These are phyloP conservation scores for Coemansia sp. DNA, from an alignment of 192 early-diverging fungal species.

Conservation along the genomic window DNA sequence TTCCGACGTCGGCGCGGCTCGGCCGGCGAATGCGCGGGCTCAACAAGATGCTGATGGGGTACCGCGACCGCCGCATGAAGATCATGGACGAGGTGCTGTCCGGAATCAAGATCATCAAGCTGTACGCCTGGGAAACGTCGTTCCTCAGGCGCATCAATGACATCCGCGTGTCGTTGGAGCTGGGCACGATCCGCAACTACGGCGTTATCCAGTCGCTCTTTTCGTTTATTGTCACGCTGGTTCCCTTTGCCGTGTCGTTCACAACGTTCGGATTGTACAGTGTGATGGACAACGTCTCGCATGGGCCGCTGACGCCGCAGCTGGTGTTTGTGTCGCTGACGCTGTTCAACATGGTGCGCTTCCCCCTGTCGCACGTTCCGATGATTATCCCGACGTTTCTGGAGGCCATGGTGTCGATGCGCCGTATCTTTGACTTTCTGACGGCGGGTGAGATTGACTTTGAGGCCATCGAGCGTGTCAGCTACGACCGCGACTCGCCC, in stretches of 20 bases:
- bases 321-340: slow-evolving; percentile 54
- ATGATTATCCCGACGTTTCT: slow-evolving; percentile 37
- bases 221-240: slow-evolving; percentile 43
- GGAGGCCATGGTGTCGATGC: slow-evolving; percentile 39
- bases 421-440: slow-evolving; percentile 43
- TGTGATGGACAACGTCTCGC: slow-evolving; percentile 28
- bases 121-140: slow-evolving; percentile 68
- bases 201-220: slow-evolving; percentile 38
- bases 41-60: slow-evolving; percentile 83
- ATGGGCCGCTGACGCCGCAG: slow-evolving; percentile 52
- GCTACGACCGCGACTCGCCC: slow-evolving; percentile 40
- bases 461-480: slow-evolving; percentile 24
- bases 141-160: slow-evolving; percentile 47
- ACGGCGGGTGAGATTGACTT: slow-evolving; percentile 46
- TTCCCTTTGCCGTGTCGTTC: slow-evolving; percentile 51
- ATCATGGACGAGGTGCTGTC: slow-evolving; percentile 65
- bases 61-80: slow-evolving; percentile 66
- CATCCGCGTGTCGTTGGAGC: slow-evolving; percentile 37
- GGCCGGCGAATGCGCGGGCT: slow-evolving; percentile 71
- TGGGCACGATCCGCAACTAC: slow-evolving; percentile 40
- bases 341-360: slow-evolving; percentile 52
- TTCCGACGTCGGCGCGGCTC: slow-evolving; percentile 77
- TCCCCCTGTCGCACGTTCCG: slow-evolving; percentile 34
- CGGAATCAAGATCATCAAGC: slow-evolving; percentile 70
- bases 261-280: slow-evolving; percentile 50